phyloP scores from a whole-genome alignment of 495 filamentous ascomycete species.

The Platismatia glauca region DNA sequence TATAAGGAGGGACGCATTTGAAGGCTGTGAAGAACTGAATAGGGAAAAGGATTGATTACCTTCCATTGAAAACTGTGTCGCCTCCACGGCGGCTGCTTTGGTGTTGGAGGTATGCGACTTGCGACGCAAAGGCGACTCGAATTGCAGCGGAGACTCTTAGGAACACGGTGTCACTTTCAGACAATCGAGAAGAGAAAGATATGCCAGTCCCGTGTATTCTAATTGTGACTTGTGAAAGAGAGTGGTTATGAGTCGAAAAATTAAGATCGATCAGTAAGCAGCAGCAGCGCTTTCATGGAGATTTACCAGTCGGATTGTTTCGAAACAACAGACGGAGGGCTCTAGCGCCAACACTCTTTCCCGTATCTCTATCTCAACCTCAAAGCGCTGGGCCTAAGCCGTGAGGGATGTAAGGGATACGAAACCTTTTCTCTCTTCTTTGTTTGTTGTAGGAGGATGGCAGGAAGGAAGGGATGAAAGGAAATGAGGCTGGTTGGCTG shows the following conservation, averaged over 20 bases:
- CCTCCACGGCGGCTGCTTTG: slow-evolving; percentile 1
- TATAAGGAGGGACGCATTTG: too few relatives aligned
- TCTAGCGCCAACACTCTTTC: not conserved
- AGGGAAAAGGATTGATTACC: not conserved
- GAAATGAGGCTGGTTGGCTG: not conserved
- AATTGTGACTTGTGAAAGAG: too few relatives aligned
- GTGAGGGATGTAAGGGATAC: too few relatives aligned
- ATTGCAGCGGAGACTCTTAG: not conserved
- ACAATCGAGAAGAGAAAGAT: not conserved
- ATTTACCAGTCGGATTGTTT: not conserved
- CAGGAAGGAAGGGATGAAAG: not conserved
- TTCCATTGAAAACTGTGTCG: not conserved
- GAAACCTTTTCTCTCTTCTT: not conserved
- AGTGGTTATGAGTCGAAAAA: too few relatives aligned
- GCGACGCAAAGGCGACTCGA: not conserved
- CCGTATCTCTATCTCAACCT: not conserved
- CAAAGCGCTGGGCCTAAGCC: not conserved
- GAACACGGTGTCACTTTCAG: not conserved
- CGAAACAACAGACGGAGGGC: not conserved
- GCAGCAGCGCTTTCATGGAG: too few relatives aligned
- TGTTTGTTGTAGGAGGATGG: not conserved
- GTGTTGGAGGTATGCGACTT: not conserved
- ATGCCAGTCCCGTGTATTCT: not conserved
- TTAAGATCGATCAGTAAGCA: too few relatives aligned
- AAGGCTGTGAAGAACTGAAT: not conserved